phyloP scores from a whole-genome alignment of 179 eudicot species.

The Sideroxylon spinosum region DNA sequence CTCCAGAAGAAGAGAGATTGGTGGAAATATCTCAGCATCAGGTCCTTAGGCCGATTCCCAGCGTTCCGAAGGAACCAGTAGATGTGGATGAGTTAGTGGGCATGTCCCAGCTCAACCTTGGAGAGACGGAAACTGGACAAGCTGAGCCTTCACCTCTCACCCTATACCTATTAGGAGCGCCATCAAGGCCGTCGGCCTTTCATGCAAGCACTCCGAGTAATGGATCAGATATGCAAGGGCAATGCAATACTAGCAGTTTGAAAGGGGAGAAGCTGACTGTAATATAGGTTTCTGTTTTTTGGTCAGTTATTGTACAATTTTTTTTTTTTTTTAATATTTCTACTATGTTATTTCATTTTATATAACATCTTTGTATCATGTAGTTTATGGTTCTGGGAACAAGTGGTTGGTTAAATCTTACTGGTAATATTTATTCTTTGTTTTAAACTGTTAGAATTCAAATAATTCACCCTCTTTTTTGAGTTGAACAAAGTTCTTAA shows the following conservation, averaged over 20 bases:
- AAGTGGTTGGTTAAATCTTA: slow-evolving; percentile 6
- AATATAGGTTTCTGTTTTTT: slow-evolving; percentile 2
- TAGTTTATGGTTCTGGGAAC: slow-evolving; percentile 7
- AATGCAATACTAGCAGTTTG: slow-evolving; percentile 20
- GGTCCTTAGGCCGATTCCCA: slow-evolving; percentile 52
- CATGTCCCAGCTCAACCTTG: slow-evolving; percentile 55
- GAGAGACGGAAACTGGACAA: slow-evolving; percentile 32
- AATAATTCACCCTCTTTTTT: background rate
- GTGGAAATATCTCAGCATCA: slow-evolving; percentile 38
- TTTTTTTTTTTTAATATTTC: background rate
- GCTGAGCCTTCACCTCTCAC: slow-evolving; percentile 39
- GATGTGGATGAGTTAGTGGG: slow-evolving; percentile 59
- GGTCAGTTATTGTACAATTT: slow-evolving; percentile 9
- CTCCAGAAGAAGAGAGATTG: slow-evolving; percentile 26
- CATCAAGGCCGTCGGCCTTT: slow-evolving; percentile 69
- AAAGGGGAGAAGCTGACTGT: background rate
- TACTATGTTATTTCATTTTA: background rate
- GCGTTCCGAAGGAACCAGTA: slow-evolving; percentile 46
- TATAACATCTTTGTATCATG: background rate
- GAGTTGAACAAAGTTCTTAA: too few relatives aligned
- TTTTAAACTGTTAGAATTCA: slow-evolving; percentile 4
- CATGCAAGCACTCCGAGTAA: slow-evolving; percentile 44
- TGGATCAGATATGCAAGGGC: slow-evolving; percentile 18
- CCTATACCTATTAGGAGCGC: slow-evolving; percentile 42
- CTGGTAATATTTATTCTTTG: slow-evolving; percentile 15